Evolutionary conservation across 2,329 filamentous ascomycete genomes (phyloP).

Genomic region (Fusarium drepaniforme): DNA sequence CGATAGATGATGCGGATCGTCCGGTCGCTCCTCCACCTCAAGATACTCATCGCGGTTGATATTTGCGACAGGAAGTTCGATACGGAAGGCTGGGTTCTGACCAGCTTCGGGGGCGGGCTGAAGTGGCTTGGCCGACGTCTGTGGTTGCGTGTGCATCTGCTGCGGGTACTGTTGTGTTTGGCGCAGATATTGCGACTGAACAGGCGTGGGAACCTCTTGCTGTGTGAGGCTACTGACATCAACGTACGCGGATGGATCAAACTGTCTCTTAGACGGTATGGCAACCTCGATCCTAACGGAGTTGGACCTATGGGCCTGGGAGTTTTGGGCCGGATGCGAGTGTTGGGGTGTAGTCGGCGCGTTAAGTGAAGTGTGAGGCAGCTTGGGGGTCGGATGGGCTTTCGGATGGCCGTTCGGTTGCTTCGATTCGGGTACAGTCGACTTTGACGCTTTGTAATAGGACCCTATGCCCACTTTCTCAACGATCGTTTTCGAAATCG

Average conservation of each 20-base stretch:
- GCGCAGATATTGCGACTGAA: constrained; percentile 23
- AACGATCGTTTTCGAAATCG: constrained; percentile 59
- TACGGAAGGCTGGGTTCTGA: constrained; percentile 52
- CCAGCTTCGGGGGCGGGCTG: constrained; percentile 12
- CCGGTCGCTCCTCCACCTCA: constrained; percentile 59
- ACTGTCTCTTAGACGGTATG: constrained; percentile 58
- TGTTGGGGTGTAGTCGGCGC: constrained; percentile 32
- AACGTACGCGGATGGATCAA: constrained; percentile 53
- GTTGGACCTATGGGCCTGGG: constrained; percentile 51
- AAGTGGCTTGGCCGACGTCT: constrained; percentile 10
- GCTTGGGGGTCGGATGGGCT: constrained; percentile 35
- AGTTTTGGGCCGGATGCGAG: constrained; percentile 32
- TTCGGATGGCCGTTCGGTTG: constrained; percentile 52
- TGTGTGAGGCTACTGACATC: constrained; percentile 46
- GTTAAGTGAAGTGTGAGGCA: constrained; percentile 35
- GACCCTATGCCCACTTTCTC: constrained; percentile 56
- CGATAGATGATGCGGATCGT: constrained; percentile 62
- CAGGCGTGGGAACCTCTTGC: constrained; percentile 31
- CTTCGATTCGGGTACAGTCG: constrained; percentile 45
- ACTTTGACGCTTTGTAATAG: constrained; percentile 55
- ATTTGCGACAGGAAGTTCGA: constrained; percentile 59
- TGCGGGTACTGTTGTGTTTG: constrained; percentile 8
- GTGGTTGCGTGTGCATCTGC: constrained; percentile 19
- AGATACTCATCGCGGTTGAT: constrained; percentile 67
- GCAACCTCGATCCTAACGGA: constrained; percentile 60